Conservation (phyloP, 306 rosid genomes). For the Dalbergia cochinchinensis region DNA sequence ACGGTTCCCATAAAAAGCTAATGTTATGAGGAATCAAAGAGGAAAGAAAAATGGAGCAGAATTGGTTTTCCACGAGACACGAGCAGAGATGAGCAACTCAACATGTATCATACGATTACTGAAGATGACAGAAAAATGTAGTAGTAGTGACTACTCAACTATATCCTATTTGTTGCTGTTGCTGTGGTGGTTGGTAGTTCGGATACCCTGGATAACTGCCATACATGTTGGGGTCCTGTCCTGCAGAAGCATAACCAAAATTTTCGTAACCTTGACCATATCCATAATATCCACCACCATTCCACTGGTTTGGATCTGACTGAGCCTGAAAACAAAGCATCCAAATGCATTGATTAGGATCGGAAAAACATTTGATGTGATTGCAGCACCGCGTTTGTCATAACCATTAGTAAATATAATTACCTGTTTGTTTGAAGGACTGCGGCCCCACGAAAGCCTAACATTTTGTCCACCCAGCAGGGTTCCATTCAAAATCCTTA, state of each 20-base stretch:
- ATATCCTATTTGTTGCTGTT: constrained; percentile 83
- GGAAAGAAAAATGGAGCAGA: background rate
- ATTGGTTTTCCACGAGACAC: constrained; percentile 10
- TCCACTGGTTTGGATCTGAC: constrained; percentile 77
- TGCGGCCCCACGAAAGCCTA: constrained; percentile 98
- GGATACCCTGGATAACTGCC: constrained; percentile 80
- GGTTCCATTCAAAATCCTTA: constrained; percentile 71
- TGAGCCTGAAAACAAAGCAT: constrained; percentile 58
- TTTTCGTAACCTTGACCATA: constrained; percentile 80
- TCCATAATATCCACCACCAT: constrained; percentile 77
- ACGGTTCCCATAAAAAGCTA: constrained; percentile 28
- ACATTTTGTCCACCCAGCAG: constrained; percentile 86
- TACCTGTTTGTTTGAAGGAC: constrained; percentile 97
- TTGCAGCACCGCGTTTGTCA: background rate
- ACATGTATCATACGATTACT: constrained; percentile 45
- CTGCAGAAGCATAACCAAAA: constrained; percentile 78
- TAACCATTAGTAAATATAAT: background rate
- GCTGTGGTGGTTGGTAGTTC: constrained; percentile 81
- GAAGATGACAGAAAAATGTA: background rate
- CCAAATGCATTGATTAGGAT: constrained; percentile 5
- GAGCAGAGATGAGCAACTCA: constrained; percentile 12
- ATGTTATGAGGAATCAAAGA: constrained; percentile 35
- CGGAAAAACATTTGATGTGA: background rate
- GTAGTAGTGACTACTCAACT: constrained; percentile 51
- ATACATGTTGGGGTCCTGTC: constrained; percentile 90